Evolutionary conservation across 345 rosid genomes (phyloP).

Genomic region (Eucalyptus globulus): DNA sequence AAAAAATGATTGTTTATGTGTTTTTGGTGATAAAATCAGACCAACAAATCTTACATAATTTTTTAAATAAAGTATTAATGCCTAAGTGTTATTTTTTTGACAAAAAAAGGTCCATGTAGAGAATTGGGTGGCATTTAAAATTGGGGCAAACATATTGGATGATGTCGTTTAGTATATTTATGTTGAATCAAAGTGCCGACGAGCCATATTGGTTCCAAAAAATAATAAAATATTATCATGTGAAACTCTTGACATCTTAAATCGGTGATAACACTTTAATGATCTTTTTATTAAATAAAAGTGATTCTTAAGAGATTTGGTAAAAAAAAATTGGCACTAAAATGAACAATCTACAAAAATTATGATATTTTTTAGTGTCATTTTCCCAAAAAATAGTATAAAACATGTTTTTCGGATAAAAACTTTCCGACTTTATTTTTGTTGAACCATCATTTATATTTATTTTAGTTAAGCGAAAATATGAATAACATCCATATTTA

Average conservation of each 20-base stretch:
- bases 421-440: neutral
- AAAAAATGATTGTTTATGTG: neutral
- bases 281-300: neutral
- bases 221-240: too few species aligned
- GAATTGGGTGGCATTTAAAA: neutral
- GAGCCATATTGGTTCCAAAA: neutral
- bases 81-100: neutral
- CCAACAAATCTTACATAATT: neutral
- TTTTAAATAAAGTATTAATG: neutral
- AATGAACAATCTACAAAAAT: rapidly evolving
- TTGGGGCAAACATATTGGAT: neutral
- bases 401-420: neutral
- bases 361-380: neutral
- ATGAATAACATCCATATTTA: neutral
- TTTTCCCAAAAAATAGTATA: neutral
- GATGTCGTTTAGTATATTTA: too few species aligned
- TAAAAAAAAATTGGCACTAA: neutral
- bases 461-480: neutral
- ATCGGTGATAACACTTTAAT: rapidly evolving
- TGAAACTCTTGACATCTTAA: too few species aligned
- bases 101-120: neutral
- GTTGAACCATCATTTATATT: neutral
- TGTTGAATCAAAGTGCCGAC: neutral
- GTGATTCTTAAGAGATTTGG: neutral
- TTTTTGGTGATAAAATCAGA: rapidly evolving